Conservation (phyloP, 345 rosid genomes). For the Euphorbia pulcherrima region DNA sequence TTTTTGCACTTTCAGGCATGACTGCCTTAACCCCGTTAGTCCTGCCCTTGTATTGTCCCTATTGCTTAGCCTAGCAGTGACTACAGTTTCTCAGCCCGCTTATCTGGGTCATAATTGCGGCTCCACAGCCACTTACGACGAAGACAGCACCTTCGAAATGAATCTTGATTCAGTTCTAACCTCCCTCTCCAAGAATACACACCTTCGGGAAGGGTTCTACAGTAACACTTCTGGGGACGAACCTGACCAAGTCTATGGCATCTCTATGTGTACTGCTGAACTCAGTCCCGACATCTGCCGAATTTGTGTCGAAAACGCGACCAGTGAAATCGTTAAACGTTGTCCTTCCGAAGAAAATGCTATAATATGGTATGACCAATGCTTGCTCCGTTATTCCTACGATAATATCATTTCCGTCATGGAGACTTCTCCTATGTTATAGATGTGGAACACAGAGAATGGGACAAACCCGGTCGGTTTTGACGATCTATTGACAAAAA, state of each 20-base stretch:
- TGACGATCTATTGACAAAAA: background rate
- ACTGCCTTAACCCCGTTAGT: background rate
- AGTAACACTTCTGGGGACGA: background rate
- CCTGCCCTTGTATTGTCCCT: background rate
- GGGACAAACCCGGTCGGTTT: background rate
- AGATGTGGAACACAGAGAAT: background rate
- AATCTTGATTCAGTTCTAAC: conserved; percentile 6
- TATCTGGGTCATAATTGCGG: background rate
- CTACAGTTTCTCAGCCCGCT: background rate
- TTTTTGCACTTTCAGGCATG: too few relatives aligned
- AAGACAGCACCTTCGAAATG: conserved; percentile 19
- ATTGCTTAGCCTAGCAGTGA: background rate
- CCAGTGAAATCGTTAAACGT: background rate
- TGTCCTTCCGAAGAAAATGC: conserved; percentile 30
- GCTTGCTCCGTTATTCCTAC: conserved; percentile 34
- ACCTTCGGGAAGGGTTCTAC: conserved; percentile 18
- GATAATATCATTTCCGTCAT: background rate
- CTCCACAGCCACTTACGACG: conserved; percentile 11
- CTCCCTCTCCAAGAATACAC: conserved; percentile 11
- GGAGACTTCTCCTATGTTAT: background rate
- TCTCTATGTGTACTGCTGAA: conserved; percentile 15
- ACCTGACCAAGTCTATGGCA: conserved; percentile 19
- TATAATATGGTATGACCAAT: conserved; percentile 33
- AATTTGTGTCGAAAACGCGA: conserved; percentile 15
- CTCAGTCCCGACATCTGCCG: background rate